Evolutionary conservation across 2,329 filamentous ascomycete species (phyloP), one percentile per base, ranked within the genome.

Genomic region (Alternaria atra): DNA sequence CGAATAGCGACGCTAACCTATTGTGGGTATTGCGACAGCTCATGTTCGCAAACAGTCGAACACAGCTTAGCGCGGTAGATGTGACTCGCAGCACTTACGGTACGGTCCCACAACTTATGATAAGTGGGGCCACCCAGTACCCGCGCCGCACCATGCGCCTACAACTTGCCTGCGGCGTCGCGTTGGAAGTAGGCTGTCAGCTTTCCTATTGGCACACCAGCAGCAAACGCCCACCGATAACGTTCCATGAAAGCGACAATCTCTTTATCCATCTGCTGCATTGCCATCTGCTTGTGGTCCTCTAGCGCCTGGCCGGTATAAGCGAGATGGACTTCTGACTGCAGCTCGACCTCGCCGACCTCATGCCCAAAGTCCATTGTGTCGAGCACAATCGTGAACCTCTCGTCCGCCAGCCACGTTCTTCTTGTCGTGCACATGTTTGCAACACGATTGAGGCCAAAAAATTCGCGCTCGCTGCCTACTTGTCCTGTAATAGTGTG

Each of bases 281-380:
- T 65, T 43, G 9, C 15, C 15, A 12, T 61, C 42, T 58, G 55
- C 50, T 60, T 63, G 27, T 65, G 34, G 44, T 57, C 34, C 54
- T 57, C 52, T 4, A 55, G 34, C 20, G 27, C 35, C 43, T 65
- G 37, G 17, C 37, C 37, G 3, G 37, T 53, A 43, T 53, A 17
- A 30, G 51, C 27, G 27, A 53, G 51, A 53, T 43, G 51, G 37
- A 53, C 44, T 53, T 63, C 48, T 40, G 59, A 59, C 37, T 79
- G 72, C 46, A 79, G 58, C 57, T 77, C 74, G 12, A 79, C 72
- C 64, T 78, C 75, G 10, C 74, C 75, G 20, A 78, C 73, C 25
- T 44, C 43, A 54, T 77, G 74, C 8, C 73, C 73, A 65, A 78
- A 79, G 43, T 64, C 58, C 46, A 58, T 61, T 5, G 44, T 39